Percentiles rank a stretch among this genome's conserved stretches.
Conservation (phyloP, 805 yeast species). For the Saccharomycopsis selenospora region DNA sequence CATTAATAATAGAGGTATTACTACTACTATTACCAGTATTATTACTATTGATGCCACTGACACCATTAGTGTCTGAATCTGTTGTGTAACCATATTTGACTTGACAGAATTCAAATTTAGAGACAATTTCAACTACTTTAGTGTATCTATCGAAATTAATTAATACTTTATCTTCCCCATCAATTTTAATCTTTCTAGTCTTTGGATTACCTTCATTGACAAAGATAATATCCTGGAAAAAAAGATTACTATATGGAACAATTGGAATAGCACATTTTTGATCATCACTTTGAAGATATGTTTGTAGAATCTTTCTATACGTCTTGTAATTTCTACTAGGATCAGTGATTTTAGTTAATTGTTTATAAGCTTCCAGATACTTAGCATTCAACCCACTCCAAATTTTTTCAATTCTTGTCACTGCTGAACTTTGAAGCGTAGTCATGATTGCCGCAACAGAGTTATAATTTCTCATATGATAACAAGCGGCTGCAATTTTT, state of each 20-base stretch:
- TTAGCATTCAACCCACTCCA: constrained; percentile 56
- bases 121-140: constrained; percentile 57
- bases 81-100: constrained; percentile 37
- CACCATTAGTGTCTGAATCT: background rate
- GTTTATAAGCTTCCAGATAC: constrained; percentile 54
- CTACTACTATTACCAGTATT: background rate
- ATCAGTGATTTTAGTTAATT: constrained; percentile 59
- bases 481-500: constrained; percentile 63
- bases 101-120: constrained; percentile 63
- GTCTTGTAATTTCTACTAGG: constrained; percentile 68
- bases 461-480: constrained; percentile 68
- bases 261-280: constrained; percentile 41
- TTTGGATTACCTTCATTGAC: constrained; percentile 77
- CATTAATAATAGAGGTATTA: constrained; percentile 2
- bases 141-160: constrained; percentile 70
- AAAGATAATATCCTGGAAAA: constrained; percentile 72
- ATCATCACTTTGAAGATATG: constrained; percentile 40
- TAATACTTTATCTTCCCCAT: constrained; percentile 44
- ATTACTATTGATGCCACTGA: constrained; percentile 25
- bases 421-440: constrained; percentile 62
- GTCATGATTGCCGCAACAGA: constrained; percentile 75
- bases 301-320: constrained; percentile 56
- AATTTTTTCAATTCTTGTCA: constrained; percentile 52
- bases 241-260: constrained; percentile 70
- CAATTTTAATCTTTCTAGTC: constrained; percentile 38